Conservation (phyloP, 495 filamentous ascomycete genomes). For the Penicillium bialowiezense region DNA sequence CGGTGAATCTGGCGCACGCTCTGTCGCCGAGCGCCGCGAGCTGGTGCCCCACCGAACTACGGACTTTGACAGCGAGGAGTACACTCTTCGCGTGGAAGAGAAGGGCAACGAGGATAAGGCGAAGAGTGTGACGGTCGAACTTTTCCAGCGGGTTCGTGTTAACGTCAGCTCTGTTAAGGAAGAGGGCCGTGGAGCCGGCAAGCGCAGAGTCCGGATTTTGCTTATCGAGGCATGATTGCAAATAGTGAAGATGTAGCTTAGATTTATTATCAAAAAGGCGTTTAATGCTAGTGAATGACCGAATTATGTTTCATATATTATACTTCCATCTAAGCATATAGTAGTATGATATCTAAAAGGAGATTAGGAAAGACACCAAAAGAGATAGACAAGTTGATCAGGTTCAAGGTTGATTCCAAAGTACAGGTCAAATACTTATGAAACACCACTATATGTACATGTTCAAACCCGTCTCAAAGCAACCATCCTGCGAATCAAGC, state of each 20-base stretch:
- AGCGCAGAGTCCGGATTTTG: conserved; percentile 61
- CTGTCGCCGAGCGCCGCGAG: conserved; percentile 37
- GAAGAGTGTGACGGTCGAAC: conserved; percentile 59
- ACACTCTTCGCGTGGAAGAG: conserved; percentile 58
- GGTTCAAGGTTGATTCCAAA: no score
- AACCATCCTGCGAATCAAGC: conserved; percentile 33
- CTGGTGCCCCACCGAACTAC: conserved; percentile 53
- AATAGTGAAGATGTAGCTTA: conserved; percentile 9
- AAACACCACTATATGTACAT: not conserved
- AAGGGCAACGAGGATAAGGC: conserved; percentile 48
- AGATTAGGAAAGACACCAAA: no score
- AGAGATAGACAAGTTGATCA: no score
- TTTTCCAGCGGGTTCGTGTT: conserved; percentile 89
- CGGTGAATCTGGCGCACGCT: conserved; percentile 50
- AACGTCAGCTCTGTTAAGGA: conserved; percentile 89
- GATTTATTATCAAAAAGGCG: conserved; percentile 1
- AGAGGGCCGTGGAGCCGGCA: conserved; percentile 75
- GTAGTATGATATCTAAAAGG: no score
- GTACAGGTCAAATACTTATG: no score
- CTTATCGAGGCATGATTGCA: conserved; percentile 25
- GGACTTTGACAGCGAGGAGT: conserved; percentile 79
- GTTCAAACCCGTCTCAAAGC: conserved; percentile 32
- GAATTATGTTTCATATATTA: no score
- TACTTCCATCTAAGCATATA: no score
- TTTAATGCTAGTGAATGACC: not conserved